Base-by-base conservation (phyloP, 2,329 filamentous ascomycete species). In the Clonostachys sp. region DNA sequence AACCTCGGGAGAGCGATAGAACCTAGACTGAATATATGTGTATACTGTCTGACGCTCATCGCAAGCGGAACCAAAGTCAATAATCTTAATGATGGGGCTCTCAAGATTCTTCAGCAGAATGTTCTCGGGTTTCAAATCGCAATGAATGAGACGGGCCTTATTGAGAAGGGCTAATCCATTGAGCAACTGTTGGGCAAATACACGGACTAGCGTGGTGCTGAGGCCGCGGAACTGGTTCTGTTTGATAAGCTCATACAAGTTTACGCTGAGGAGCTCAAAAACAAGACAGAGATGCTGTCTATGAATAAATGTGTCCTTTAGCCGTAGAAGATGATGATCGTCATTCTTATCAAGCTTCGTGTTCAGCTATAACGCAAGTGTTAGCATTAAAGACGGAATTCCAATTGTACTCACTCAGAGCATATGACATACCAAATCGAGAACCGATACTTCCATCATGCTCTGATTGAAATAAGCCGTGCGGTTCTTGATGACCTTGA, bases 381-480 rank as follows among this genome's bases (percentile, higher is more conserved):
- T 66, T 64, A 20, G 45, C 6, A 20, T 38, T n/a, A 13, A 18
- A 9, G 24, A 6, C 36, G 33, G 17, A n/a, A 12, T 9, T 24
- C 24, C 24, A 9, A n/a, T 16, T 34, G 14, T 33, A 30, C 24
- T 30, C 24, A 30, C 24, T 30, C 24, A 30, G 24, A 30, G 8
- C 24, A 30, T 16, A 30, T 24, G 17, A 57, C 81, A 49, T 77
- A 95, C 90, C 77, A 99, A 65, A 67, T 99, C 94, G 49, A 99
- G 77, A 20, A 99, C 94, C 2, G 94, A 99, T 34, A 99, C 94
- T 65, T 99, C 94, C 94, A 99, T 99, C 94, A 99, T 99, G 67
- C 94, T 97, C 68, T 99, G 94, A 64, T 99, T 99, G 74, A 99
- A 99, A 67, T 99, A 99, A 36, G 94, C 94, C 2, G 94, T 99